A percentile compares a stretch with the other conserved stretches of the same genome.
phyloP scores from a whole-genome alignment of 805 yeast genomes.

The Candida silvicultrix region DNA sequence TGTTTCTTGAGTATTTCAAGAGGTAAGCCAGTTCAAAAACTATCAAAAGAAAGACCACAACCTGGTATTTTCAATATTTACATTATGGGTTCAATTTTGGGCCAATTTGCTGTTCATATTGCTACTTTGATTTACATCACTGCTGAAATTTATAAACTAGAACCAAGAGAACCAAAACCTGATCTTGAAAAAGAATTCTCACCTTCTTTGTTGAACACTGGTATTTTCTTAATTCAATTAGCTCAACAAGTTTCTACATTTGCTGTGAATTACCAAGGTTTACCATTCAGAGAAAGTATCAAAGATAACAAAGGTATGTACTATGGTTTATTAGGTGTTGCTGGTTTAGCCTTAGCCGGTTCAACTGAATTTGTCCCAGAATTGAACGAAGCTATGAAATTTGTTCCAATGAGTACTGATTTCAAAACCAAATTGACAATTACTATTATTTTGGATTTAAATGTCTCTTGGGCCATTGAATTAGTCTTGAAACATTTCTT shows the following conservation, averaged over 20 bases:
- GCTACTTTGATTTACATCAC: constrained; percentile 77
- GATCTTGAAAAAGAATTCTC: constrained; percentile 84
- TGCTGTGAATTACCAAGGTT: constrained; percentile 96
- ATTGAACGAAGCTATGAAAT: constrained; percentile 83
- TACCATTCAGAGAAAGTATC: constrained; percentile 91
- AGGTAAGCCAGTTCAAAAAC: constrained; percentile 82
- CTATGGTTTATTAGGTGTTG: constrained; percentile 88
- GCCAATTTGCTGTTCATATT: constrained; percentile 94
- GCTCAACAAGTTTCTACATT: constrained; percentile 97
- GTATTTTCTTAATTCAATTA: constrained; percentile 88
- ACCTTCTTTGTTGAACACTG: constrained; percentile 92
- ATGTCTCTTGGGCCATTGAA: constrained; percentile 73
- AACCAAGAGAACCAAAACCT: constrained; percentile 87
- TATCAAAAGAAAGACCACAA: constrained; percentile 93
- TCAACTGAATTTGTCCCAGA: constrained; percentile 95
- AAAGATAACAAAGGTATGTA: constrained; percentile 93
- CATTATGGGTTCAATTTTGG: constrained; percentile 95
- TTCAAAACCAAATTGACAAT: constrained; percentile 77
- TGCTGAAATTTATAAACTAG: constrained; percentile 73
- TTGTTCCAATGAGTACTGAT: constrained; percentile 72
- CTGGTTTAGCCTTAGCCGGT: constrained; percentile 81
- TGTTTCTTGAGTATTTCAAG: constrained; percentile 95
- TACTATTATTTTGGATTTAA: constrained; percentile 70
- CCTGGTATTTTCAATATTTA: constrained; percentile 93
- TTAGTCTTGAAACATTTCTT: constrained; percentile 73